Conservation (phyloP, 305 asterid genomes). For the Fraxinus albicans region DNA sequence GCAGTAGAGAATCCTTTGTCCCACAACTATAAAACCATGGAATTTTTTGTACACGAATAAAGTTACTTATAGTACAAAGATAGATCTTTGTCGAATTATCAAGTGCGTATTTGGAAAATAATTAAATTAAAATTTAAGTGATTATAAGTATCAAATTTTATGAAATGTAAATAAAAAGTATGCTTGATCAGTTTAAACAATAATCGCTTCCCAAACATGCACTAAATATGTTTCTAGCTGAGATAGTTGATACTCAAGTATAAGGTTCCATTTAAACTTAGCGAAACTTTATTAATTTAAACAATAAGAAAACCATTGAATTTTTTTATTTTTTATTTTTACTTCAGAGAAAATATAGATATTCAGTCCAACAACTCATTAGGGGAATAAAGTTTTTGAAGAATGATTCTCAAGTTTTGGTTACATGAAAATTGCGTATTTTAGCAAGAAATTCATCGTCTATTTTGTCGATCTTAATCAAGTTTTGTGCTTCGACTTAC, state of each 20-base stretch:
- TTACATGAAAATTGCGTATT: not conserved
- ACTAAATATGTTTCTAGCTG: not conserved
- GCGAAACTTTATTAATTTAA: not conserved
- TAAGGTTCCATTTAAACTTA: not conserved
- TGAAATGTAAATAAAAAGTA: not conserved
- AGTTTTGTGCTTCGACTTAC: not conserved
- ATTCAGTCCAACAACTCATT: not conserved
- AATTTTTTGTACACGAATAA: not conserved
- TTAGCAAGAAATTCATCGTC: not conserved
- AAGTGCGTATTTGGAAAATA: not conserved
- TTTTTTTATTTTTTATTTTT: not conserved
- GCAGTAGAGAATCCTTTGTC: conserved; percentile 19
- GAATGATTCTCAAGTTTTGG: not conserved
- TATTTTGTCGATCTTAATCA: not conserved
- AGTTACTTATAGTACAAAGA: not conserved
- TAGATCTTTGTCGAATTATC: not conserved
- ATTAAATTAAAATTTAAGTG: not conserved
- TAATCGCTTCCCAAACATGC: no score
- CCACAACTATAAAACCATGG: conserved; percentile 26
- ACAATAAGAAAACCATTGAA: not conserved
- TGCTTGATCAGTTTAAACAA: not conserved
- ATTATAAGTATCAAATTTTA: no score
- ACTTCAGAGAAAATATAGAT: not conserved
- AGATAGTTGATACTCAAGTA: not conserved
- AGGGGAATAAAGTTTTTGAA: not conserved